Evolutionary conservation across 2,329 filamentous ascomycete species (phyloP), one percentile per base, ranked within the genome.

Genomic region (Sporothrix variecibatus): DNA sequence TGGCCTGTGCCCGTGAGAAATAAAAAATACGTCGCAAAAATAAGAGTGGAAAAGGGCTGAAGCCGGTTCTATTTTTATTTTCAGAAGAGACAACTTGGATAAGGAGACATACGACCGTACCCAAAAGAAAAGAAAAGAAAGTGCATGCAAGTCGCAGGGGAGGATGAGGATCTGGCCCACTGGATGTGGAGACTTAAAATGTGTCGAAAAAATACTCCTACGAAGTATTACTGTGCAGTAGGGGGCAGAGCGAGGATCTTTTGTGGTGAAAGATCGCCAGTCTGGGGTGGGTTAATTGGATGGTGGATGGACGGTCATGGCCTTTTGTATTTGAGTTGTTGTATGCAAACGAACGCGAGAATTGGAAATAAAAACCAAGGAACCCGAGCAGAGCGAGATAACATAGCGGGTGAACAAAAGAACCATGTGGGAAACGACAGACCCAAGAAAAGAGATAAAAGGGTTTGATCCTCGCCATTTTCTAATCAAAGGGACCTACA

Each of bases 241-340:
- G 46, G 28, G 65, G 65, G 26, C 2, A 34, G 34, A 34, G 34
- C 43, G 3, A 31, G 15, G 28, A 23, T 68, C 23, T 49, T 12
- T 51, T 31, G 49, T 15, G 31, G 65, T 26, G 46, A 34, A 51
- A 31, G 65, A 68, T 51, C 43, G 65, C n/a, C 65, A 51, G 65
- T 68, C 43, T 31, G 23, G 40, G 40, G 23, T 31, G n/a, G n/a
- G 9, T 20, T 17, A 2, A 46, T 11, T 43, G 43, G 43, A 46
- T 46, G 43, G 43, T 17, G 12, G 15, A 49, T 49, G 43, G 15
- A 49, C 15, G 60, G 62, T 28, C 38, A 67, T 23, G 5, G 23
- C 20, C 38, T 7, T 46, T 46, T 67, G n/a, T 46, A 20, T 46
- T 20, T n/a, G 31, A n/a, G 34, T 64, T 26, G 28, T 12, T 12